These are phyloP conservation scores for Ogataea pini DNA, from an alignment of 805 yeast genomes.

Conservation along the genomic window DNA sequence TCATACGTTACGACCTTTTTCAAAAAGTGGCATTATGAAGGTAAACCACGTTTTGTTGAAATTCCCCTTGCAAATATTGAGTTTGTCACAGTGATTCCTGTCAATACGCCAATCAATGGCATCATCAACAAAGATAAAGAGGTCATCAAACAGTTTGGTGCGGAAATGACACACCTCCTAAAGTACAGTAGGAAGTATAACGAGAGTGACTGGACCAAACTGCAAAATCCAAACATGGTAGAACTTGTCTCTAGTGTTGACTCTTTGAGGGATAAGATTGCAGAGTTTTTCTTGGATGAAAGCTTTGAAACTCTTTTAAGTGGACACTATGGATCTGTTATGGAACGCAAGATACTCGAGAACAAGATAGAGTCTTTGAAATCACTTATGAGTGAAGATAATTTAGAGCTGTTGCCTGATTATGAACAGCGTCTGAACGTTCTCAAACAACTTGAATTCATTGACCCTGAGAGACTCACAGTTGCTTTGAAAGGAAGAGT, in stretches of 20 bases:
- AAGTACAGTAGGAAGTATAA: conserved; percentile 43
- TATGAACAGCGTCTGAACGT: conserved; percentile 87
- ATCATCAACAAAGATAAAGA: conserved; percentile 39
- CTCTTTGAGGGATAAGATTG: conserved; percentile 26
- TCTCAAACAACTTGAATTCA: conserved; percentile 72
- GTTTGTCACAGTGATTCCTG: conserved; percentile 42
- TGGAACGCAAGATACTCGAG: conserved; percentile 47
- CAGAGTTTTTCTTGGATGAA: conserved; percentile 31
- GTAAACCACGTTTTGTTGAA: conserved; percentile 32
- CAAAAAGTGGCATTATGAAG: conserved; percentile 31
- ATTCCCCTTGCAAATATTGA: conserved; percentile 45
- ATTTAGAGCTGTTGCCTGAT: conserved; percentile 86
- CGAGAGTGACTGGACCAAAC: conserved; percentile 43
- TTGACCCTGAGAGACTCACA: conserved; percentile 67
- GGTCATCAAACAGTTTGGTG: conserved; percentile 39
- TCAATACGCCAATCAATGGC: conserved; percentile 37
- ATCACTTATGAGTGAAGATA: conserved; percentile 77
- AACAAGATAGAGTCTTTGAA: conserved; percentile 56
- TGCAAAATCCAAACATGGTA: conserved; percentile 37
- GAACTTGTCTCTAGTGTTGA: conserved; percentile 42
- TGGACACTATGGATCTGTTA: conserved; percentile 34
- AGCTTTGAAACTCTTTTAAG: conserved; percentile 18
- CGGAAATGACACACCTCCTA: conserved; percentile 39
- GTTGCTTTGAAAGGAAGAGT: conserved; percentile 87
- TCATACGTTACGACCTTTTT: conserved; percentile 39